A percentile compares a stretch with the other conserved stretches of the same genome.
phyloP scores from a whole-genome alignment of 768 basidiomycete genomes.

The Leccinum boreale region DNA sequence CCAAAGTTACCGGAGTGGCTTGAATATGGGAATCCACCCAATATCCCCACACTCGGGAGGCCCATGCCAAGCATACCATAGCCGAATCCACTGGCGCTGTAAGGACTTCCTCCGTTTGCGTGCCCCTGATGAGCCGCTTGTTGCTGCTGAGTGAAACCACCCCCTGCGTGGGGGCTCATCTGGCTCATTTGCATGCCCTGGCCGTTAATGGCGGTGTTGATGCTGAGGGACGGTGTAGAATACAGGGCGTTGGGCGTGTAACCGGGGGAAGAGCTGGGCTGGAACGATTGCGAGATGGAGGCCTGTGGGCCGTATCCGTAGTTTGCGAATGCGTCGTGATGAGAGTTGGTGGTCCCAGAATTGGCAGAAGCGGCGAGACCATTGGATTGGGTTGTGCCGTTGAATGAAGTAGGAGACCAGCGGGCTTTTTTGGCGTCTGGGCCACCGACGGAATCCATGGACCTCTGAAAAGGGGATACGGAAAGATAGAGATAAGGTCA shows the following conservation, averaged over 20 bases:
- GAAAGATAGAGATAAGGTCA: neutral
- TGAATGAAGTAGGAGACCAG: constrained; percentile 71
- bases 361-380: constrained; percentile 37
- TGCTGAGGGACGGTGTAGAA: constrained; percentile 65
- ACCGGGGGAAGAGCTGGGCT: constrained; percentile 40
- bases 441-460: constrained; percentile 79
- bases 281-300: constrained; percentile 55
- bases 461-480: constrained; percentile 52
- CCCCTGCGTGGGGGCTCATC: constrained; percentile 66
- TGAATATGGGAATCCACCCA: constrained; percentile 69
- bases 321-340: constrained; percentile 76
- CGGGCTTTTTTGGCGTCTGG: constrained; percentile 88
- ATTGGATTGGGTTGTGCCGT: constrained; percentile 32
- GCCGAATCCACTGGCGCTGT: constrained; percentile 49
- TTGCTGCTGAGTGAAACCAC: constrained; percentile 49
- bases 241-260: constrained; percentile 64
- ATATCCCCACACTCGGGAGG: constrained; percentile 68
- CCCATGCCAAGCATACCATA: constrained; percentile 84
- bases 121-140: constrained; percentile 32
- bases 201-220: constrained; percentile 56
- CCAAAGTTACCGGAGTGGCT: constrained; percentile 68
- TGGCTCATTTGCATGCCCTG: constrained; percentile 47
- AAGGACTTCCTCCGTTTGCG: constrained; percentile 48
- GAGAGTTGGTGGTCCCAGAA: constrained; percentile 36
- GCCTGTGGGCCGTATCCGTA: constrained; percentile 84